A percentile compares a stretch with the other conserved stretches of the same genome.
Evolutionary conservation across 331 rosid genomes (phyloP).

Genomic region (Pyrus hybrid): DNA sequence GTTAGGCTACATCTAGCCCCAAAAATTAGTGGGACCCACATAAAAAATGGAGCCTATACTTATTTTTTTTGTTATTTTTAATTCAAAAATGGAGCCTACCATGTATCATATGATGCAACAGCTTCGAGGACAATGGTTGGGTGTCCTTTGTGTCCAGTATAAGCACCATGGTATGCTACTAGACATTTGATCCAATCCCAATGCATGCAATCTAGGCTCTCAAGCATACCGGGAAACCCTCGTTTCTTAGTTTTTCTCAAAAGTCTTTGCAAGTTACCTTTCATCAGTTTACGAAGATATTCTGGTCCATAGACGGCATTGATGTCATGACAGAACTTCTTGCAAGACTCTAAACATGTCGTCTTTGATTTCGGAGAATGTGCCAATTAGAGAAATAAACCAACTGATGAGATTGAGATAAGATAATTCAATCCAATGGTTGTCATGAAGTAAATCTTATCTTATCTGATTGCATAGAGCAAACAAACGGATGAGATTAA

Average conservation of each 20-base stretch:
- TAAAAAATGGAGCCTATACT: too few relatives aligned
- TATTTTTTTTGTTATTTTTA: too few relatives aligned
- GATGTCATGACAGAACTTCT: background rate
- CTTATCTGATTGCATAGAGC: too few relatives aligned
- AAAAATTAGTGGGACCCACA: too few relatives aligned
- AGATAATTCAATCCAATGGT: too few relatives aligned
- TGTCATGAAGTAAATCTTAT: too few relatives aligned
- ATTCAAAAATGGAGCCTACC: too few relatives aligned
- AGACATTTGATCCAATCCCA: background rate
- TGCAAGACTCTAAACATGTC: background rate
- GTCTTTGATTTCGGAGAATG: background rate
- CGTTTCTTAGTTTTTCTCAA: background rate
- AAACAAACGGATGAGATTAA: too few relatives aligned
- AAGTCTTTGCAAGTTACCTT: background rate
- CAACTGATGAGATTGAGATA: too few relatives aligned
- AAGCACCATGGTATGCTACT: background rate
- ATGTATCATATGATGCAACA: background rate
- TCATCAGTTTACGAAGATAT: background rate
- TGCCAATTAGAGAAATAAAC: too few relatives aligned
- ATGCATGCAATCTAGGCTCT: background rate
- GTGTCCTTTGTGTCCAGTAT: background rate
- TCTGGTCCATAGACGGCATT: background rate
- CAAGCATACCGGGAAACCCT: background rate
- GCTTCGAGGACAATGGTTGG: background rate
- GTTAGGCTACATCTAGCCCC: too few relatives aligned